Evolutionary conservation across 805 yeast species (phyloP).

Genomic region (Yarrowia keelungensis): DNA sequence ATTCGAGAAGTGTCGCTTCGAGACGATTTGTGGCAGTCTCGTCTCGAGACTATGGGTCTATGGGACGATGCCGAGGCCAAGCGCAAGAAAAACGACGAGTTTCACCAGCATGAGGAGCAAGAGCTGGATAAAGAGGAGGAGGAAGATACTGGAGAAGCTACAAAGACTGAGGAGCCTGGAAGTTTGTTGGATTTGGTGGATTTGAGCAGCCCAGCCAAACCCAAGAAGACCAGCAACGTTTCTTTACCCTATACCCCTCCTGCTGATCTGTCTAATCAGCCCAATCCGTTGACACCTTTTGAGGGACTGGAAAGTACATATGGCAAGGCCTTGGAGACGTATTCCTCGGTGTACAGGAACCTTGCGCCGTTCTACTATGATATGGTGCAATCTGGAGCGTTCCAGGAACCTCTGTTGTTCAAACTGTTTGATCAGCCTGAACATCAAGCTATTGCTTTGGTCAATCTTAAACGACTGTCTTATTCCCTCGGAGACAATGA

Average conservation of each 20-base stretch:
- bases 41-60: slow-evolving; percentile 51
- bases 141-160: background rate
- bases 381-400: slow-evolving; percentile 51
- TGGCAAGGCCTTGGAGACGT: slow-evolving; percentile 42
- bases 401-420: slow-evolving; percentile 56
- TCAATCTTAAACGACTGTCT: slow-evolving; percentile 54
- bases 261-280: background rate
- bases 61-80: slow-evolving; percentile 37
- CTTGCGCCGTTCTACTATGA: slow-evolving; percentile 58
- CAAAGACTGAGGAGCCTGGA: no score
- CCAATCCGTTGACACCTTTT: slow-evolving; percentile 40
- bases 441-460: slow-evolving; percentile 58
- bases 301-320: slow-evolving; percentile 39
- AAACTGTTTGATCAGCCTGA: slow-evolving; percentile 58
- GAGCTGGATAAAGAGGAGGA: slow-evolving; percentile 25
- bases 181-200: slow-evolving; percentile 9
- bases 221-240: background rate
- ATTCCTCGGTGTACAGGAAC: slow-evolving; percentile 49
- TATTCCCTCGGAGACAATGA: slow-evolving; percentile 48
- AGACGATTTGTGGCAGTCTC: slow-evolving; percentile 51
- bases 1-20: background rate
- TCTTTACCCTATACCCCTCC: background rate
- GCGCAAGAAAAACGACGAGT: slow-evolving; percentile 7
- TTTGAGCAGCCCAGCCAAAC: slow-evolving; percentile 7
- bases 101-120: background rate